These are phyloP conservation scores for Rhodotorula kratochvilovae DNA, from an alignment of 768 basidiomycete genomes.

Conservation along the genomic window DNA sequence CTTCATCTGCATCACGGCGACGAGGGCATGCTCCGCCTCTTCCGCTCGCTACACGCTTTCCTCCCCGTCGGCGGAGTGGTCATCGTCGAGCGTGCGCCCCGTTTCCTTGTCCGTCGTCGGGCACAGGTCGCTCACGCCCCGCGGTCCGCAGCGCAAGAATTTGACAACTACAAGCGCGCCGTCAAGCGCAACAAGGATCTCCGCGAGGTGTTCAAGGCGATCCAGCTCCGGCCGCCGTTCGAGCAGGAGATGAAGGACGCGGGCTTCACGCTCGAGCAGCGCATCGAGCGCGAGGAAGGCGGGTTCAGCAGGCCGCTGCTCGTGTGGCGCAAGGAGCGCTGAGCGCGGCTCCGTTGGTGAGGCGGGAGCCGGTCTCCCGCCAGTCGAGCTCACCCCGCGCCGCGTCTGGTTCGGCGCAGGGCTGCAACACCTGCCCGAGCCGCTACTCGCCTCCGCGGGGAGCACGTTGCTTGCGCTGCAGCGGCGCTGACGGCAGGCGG, in stretches of 20 bases:
- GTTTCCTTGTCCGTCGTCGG: background rate
- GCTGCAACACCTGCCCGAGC: too few relatives aligned
- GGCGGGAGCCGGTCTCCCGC: too few relatives aligned
- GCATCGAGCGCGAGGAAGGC: constrained; percentile 35
- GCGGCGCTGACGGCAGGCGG: too few relatives aligned
- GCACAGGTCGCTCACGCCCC: background rate
- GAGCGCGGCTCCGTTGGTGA: background rate
- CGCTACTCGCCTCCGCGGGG: too few relatives aligned
- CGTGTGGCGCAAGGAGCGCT: constrained; percentile 25
- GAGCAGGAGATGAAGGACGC: constrained; percentile 8
- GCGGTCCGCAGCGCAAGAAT: constrained; percentile 56
- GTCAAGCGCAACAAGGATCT: constrained; percentile 53
- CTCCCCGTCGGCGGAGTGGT: constrained; percentile 55
- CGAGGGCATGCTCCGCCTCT: constrained; percentile 61
- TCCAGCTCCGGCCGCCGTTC: constrained; percentile 32
- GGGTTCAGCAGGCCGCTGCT: constrained; percentile 29
- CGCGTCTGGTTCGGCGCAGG: too few relatives aligned
- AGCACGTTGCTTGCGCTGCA: too few relatives aligned
- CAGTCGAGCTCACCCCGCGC: too few relatives aligned
- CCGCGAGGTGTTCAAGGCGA: constrained; percentile 13
- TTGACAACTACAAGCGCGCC: constrained; percentile 77
- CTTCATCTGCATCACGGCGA: constrained; percentile 82
- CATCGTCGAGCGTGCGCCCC: constrained; percentile 58
- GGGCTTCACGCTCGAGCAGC: constrained; percentile 27
- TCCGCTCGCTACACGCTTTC: constrained; percentile 57